Conservation (phyloP, 179 eudicot species). For the Corrigiola litoralis region DNA sequence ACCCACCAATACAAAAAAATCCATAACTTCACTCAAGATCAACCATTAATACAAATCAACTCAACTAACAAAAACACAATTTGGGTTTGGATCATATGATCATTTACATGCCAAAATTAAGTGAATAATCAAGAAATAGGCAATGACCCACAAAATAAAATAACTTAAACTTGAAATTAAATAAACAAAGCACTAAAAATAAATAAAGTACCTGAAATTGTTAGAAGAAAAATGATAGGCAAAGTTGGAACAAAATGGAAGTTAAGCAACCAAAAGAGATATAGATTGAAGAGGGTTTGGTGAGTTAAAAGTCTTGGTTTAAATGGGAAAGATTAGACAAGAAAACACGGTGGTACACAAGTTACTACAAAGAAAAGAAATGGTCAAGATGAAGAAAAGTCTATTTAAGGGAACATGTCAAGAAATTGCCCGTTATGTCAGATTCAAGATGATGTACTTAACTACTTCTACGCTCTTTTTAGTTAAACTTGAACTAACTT, state of each 20-base stretch:
- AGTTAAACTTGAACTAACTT: no score
- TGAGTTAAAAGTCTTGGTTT: not conserved
- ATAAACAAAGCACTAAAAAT: not conserved
- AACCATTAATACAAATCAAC: no score
- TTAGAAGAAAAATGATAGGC: not conserved
- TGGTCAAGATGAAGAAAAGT: not conserved
- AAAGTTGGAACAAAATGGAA: not conserved
- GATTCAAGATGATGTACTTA: no score
- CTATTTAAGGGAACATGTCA: not conserved
- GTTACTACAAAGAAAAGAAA: not conserved
- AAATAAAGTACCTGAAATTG: conserved; percentile 14
- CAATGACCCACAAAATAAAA: conserved; percentile 8
- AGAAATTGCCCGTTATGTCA: conserved; percentile 13
- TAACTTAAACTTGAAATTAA: not conserved
- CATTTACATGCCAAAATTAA: not conserved
- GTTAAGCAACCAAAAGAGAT: no score
- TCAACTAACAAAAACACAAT: no score
- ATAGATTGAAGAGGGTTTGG: not conserved
- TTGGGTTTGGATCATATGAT: not conserved
- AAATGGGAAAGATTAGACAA: conserved; percentile 2
- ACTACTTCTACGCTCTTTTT: no score
- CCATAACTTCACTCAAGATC: no score
- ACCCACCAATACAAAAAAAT: no score
- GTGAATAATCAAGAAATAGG: not conserved
- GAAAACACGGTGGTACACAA: no score